A percentile compares a stretch with the other conserved stretches of the same genome.
Evolutionary conservation across 768 basidiomycete genomes (phyloP).

Genomic region (Russula lepida): DNA sequence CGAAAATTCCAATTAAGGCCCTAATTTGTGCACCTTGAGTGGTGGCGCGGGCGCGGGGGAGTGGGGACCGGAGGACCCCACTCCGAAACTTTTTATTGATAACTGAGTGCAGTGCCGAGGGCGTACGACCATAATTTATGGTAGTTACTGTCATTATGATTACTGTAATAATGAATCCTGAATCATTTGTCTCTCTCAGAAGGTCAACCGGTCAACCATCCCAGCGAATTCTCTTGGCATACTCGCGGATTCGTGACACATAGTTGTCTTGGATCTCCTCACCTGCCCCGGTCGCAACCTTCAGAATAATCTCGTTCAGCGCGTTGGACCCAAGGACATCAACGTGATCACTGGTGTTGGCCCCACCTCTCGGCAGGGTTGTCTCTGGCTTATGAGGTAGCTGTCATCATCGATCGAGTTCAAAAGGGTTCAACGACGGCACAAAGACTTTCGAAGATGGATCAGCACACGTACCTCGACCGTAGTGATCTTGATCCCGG

Average conservation of each 20-base stretch:
- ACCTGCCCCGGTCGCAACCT: constrained; percentile 79
- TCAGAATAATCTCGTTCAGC: constrained; percentile 84
- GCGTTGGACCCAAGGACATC: constrained; percentile 60
- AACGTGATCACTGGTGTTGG: constrained; percentile 86
- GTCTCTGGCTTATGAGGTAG: constrained; percentile 70
- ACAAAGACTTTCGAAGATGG: not conserved
- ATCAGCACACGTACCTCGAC: constrained; percentile 53
- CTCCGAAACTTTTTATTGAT: too few relatives aligned
- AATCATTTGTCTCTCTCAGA: too few relatives aligned
- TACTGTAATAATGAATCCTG: too few relatives aligned
- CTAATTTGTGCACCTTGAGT: too few relatives aligned
- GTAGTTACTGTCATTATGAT: too few relatives aligned
- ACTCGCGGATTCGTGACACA: constrained; percentile 73
- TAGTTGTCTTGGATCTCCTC: constrained; percentile 60
- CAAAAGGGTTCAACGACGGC: not conserved
- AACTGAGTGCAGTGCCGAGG: too few relatives aligned
- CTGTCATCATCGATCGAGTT: constrained; percentile 34
- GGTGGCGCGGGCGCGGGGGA: too few relatives aligned
- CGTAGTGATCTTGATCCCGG: constrained; percentile 75
- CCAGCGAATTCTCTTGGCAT: constrained; percentile 51
- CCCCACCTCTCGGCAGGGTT: constrained; percentile 78
- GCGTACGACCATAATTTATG: too few relatives aligned
- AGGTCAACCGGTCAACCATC: too few relatives aligned
- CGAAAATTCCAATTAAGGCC: constrained; percentile 22
- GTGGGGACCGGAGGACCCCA: too few relatives aligned